Evolutionary conservation across 2,329 filamentous ascomycete species (phyloP).

Genomic region (Nemania sp.): DNA sequence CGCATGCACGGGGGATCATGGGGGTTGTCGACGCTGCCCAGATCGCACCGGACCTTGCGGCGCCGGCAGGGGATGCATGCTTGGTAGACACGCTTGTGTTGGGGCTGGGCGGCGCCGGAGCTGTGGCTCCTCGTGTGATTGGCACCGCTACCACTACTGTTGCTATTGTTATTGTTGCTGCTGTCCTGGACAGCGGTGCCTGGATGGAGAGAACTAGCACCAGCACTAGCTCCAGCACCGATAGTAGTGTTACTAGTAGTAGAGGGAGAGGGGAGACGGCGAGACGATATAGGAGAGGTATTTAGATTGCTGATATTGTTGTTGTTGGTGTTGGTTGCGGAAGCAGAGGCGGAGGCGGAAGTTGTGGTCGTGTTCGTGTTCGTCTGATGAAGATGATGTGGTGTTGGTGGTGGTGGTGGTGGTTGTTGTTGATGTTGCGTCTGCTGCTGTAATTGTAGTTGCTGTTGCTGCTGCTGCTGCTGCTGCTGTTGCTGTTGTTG

Average conservation of each 20-base stretch:
- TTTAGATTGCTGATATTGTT: neutral
- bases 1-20: slow-evolving; percentile 93
- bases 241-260: neutral
- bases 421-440: too few species aligned
- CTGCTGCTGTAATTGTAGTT: neutral
- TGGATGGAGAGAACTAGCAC: neutral
- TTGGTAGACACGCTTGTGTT: slow-evolving; percentile 73
- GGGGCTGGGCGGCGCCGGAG: slow-evolving; percentile 44
- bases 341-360: slow-evolving; percentile 3
- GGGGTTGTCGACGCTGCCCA: slow-evolving; percentile 88
- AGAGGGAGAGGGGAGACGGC: slow-evolving; percentile 14
- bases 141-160: neutral
- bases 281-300: slow-evolving; percentile 15
- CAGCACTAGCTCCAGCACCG: neutral
- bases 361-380: slow-evolving; percentile 3
- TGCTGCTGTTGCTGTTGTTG: neutral
- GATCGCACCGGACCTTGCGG: slow-evolving; percentile 71
- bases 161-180: slow-evolving; percentile 1
- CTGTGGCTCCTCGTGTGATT: slow-evolving; percentile 29
- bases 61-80: slow-evolving; percentile 72
- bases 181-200: slow-evolving; percentile 8
- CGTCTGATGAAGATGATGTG: slow-evolving; percentile 5
- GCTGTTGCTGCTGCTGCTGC: neutral
- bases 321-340: neutral
- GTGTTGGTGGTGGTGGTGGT: too few species aligned